Conservation (phyloP, 139 green algal genomes). For the Auxenochlorella protothecoides region DNA sequence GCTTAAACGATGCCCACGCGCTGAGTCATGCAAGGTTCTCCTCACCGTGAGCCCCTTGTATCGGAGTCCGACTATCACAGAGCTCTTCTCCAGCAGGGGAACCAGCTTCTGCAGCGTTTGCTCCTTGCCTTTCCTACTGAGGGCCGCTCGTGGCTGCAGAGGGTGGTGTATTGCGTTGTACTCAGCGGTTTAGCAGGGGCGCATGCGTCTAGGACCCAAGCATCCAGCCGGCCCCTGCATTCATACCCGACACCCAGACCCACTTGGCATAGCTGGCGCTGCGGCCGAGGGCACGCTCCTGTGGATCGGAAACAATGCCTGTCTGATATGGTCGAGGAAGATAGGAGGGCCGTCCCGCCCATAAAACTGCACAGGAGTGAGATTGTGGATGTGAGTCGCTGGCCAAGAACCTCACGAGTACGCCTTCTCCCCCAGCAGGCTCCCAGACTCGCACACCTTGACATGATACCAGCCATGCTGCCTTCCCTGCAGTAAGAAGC, state of each 20-base stretch:
- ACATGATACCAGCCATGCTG: neutral
- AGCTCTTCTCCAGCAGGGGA: conserved; percentile 52
- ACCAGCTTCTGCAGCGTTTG: conserved; percentile 54
- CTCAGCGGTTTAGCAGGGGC: no score
- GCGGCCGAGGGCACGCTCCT: no score
- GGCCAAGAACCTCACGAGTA: no score
- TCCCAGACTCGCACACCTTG: neutral
- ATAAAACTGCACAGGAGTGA: no score
- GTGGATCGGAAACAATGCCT: no score
- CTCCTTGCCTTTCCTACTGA: conserved; percentile 70
- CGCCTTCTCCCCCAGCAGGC: no score
- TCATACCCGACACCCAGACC: neutral
- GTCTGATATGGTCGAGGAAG: no score
- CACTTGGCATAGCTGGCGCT: neutral
- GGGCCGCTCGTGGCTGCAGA: conserved; percentile 16
- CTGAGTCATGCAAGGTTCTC: neutral
- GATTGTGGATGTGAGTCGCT: no score
- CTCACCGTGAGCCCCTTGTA: conserved; percentile 71
- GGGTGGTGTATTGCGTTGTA: no score
- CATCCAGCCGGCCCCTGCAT: neutral
- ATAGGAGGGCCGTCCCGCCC: no score
- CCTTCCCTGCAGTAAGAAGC: neutral
- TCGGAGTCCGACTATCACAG: conserved; percentile 68
- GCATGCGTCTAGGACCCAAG: neutral
- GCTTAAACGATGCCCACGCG: neutral